A percentile compares a stretch with the other conserved stretches of the same genome.
These are phyloP conservation scores for Plasmodium cynomolgi DNA, from an alignment of 169 alveolate species.

Conservation along the genomic window DNA sequence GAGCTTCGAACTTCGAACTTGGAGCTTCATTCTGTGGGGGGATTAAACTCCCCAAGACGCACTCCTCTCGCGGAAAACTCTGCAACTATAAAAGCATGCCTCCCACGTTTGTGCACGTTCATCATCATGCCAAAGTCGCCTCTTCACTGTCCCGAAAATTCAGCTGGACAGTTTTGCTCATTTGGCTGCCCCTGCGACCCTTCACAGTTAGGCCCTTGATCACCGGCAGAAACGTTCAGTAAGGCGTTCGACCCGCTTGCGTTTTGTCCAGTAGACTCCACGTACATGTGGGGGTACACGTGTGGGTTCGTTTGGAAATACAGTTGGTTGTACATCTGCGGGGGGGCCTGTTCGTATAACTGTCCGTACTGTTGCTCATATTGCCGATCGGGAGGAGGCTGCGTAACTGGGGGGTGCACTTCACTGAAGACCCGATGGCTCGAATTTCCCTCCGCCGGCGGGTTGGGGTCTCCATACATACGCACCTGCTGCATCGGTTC, in stretches of 20 bases:
- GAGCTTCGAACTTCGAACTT: not conserved
- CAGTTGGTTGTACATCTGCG: not conserved
- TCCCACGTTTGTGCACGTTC: not conserved
- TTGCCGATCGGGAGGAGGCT: not conserved
- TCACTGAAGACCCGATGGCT: not conserved
- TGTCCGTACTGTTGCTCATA: not conserved
- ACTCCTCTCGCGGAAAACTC: not conserved
- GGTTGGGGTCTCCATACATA: not conserved
- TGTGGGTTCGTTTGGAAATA: not conserved
- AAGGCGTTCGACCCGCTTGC: not conserved
- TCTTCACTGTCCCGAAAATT: not conserved
- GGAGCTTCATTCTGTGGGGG: not conserved
- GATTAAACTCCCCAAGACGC: not conserved
- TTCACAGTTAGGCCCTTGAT: not conserved
- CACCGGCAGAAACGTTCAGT: not conserved
- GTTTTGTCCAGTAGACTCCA: not conserved
- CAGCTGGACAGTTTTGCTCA: not conserved
- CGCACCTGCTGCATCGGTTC: not conserved
- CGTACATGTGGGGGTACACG: not conserved
- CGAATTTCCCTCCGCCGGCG: not conserved
- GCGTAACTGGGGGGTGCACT: not conserved
- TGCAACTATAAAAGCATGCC: not conserved
- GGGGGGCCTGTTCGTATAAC: not conserved
- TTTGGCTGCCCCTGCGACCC: not conserved
- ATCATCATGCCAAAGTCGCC: not conserved